phyloP scores from a whole-genome alignment of 1,284 basidiomycete species.

The Fistulinella cinereoalba region DNA sequence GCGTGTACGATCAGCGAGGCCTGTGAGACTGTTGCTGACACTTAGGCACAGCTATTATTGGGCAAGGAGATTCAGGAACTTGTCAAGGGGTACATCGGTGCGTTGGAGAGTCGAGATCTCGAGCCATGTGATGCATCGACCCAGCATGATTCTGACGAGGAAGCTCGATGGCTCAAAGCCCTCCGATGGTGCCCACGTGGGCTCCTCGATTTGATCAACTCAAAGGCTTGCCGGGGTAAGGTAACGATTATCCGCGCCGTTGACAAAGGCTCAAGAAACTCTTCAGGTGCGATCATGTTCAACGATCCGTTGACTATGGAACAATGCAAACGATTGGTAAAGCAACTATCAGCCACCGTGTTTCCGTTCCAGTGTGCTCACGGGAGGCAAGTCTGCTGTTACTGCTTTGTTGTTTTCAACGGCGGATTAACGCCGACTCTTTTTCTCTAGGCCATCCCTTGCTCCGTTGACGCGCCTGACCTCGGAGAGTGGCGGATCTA shows the following conservation, averaged over 20 bases:
- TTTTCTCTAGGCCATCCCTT: constrained; percentile 45
- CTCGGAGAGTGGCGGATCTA: constrained; percentile 4
- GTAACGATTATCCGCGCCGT: constrained; percentile 3
- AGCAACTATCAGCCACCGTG: constrained; percentile 62
- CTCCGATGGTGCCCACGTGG: constrained; percentile 76
- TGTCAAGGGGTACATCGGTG: constrained; percentile 61
- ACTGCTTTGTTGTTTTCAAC: too few relatives aligned
- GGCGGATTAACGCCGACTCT: not conserved
- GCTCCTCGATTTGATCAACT: constrained; percentile 82
- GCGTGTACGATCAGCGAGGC: constrained; percentile 35
- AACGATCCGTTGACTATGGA: constrained; percentile 70
- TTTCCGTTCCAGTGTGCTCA: constrained; percentile 96
- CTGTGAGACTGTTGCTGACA: constrained; percentile 6
- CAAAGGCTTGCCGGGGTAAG: constrained; percentile 87
- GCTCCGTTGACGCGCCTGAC: constrained; percentile 41
- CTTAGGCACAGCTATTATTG: constrained; percentile 49
- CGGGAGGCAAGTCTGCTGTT: constrained; percentile 56
- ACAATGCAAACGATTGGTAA: constrained; percentile 72
- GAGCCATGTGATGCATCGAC: constrained; percentile 17
- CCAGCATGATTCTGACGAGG: constrained; percentile 26
- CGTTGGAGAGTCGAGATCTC: constrained; percentile 35
- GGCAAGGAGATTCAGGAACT: constrained; percentile 65
- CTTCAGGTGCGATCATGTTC: constrained; percentile 92
- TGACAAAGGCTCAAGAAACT: constrained; percentile 5
- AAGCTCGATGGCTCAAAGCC: constrained; percentile 62